A percentile compares a stretch with the other conserved stretches of the same genome.
Conservation (phyloP, 2,329 filamentous ascomycete genomes). For the Fusarium cicatricum region DNA sequence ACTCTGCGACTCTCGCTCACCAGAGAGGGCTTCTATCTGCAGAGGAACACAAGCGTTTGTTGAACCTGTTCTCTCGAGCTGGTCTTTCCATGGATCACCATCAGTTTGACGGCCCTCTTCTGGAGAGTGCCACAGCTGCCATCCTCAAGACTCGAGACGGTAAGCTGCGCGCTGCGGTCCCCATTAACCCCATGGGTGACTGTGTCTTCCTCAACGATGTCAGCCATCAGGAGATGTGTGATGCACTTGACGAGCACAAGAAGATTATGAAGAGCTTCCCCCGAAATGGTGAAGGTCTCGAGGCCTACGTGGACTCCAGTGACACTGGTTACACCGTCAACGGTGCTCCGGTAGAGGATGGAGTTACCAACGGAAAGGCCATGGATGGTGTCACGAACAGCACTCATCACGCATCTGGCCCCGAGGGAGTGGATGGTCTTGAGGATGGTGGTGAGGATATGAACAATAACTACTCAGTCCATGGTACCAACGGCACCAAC, state of each 20-base stretch:
- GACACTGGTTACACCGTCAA: constrained; percentile 68
- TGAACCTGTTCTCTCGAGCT: constrained; percentile 74
- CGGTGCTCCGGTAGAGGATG: constrained; percentile 36
- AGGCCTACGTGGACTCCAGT: constrained; percentile 73
- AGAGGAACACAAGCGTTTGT: constrained; percentile 66
- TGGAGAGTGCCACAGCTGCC: constrained; percentile 71
- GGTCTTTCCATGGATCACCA: constrained; percentile 77
- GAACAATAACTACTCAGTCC: constrained; percentile 18
- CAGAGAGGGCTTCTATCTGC: constrained; percentile 67
- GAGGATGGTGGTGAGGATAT: constrained; percentile 21
- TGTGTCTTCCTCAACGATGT: constrained; percentile 77
- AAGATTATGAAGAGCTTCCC: constrained; percentile 68
- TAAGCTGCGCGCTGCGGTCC: constrained; percentile 72
- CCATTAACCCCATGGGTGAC: constrained; percentile 67
- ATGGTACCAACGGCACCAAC: constrained; percentile 12
- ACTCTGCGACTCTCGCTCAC: constrained; percentile 73
- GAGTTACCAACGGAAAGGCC: background rate
- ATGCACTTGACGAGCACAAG: constrained; percentile 70
- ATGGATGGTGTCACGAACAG: constrained; percentile 23
- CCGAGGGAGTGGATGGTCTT: constrained; percentile 32
- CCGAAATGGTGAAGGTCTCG: constrained; percentile 69
- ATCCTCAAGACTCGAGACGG: constrained; percentile 78
- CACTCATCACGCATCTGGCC: constrained; percentile 25
- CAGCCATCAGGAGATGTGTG: constrained; percentile 66
- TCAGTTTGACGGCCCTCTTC: constrained; percentile 70